Evolutionary conservation across 2,329 filamentous ascomycete genomes (phyloP).

Genomic region (Paraphaeosphaeria sporulosa): DNA sequence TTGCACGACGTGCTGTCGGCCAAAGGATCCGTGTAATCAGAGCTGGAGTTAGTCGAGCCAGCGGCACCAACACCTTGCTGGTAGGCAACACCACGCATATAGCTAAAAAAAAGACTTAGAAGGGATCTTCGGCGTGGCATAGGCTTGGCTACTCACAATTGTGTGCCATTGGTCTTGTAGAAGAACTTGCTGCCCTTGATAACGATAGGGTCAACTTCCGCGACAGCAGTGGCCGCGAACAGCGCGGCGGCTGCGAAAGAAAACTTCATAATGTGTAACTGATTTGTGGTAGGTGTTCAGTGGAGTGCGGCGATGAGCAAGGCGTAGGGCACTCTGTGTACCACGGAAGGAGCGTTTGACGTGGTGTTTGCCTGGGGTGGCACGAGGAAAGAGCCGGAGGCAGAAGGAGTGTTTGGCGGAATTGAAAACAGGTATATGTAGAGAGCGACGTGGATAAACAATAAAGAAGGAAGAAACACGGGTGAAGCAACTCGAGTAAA

Average conservation of each 20-base stretch:
- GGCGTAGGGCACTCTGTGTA: slow-evolving; percentile 29
- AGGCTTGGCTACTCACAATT: slow-evolving; percentile 58
- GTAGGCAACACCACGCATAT: slow-evolving; percentile 93
- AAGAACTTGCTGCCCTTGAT: slow-evolving; percentile 91
- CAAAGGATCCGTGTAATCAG: slow-evolving; percentile 82
- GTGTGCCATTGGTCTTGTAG: slow-evolving; percentile 79
- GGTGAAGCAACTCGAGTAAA: slow-evolving; percentile 44
- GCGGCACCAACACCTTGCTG: slow-evolving; percentile 71
- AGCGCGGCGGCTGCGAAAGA: slow-evolving; percentile 59
- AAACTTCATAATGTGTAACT: slow-evolving; percentile 60
- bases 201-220: slow-evolving; percentile 69
- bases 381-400: slow-evolving; percentile 34
- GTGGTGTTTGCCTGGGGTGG: slow-evolving; percentile 25
- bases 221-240: slow-evolving; percentile 59
- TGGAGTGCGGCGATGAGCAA: slow-evolving; percentile 31
- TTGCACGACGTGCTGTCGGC: slow-evolving; percentile 74
- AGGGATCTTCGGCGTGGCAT: slow-evolving; percentile 15
- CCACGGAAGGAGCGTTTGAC: slow-evolving; percentile 22
- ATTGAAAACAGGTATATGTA: slow-evolving; percentile 33
- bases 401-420: slow-evolving; percentile 28
- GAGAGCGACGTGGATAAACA: slow-evolving; percentile 42
- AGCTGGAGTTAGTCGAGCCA: slow-evolving; percentile 45
- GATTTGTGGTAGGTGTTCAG: slow-evolving; percentile 17
- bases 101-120: slow-evolving; percentile 57
- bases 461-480: slow-evolving; percentile 38